These are phyloP conservation scores for Russula compacta DNA, from an alignment of 768 basidiomycete genomes.

Conservation along the genomic window DNA sequence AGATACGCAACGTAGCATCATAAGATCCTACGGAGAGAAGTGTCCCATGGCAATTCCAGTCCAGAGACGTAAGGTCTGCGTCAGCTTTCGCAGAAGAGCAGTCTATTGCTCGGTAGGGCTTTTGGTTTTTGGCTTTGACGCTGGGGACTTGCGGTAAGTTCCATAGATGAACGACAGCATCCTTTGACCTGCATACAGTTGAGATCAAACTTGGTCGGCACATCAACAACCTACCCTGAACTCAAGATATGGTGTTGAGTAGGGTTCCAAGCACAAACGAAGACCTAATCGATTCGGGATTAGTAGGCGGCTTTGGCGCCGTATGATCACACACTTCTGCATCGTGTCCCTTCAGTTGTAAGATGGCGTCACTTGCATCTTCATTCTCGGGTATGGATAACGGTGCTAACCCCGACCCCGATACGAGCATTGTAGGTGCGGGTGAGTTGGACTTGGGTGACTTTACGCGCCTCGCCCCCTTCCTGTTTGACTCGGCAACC, in stretches of 20 bases:
- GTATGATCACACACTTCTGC: slow-evolving; percentile 17
- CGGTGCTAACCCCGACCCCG: background rate
- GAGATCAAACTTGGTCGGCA: background rate
- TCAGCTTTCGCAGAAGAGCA: slow-evolving; percentile 41
- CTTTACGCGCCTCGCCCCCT: slow-evolving; percentile 4
- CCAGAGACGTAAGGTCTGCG: slow-evolving; percentile 62
- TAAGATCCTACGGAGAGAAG: slow-evolving; percentile 73
- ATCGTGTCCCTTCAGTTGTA: slow-evolving; percentile 39
- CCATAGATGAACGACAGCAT: slow-evolving; percentile 70
- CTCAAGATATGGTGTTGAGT: slow-evolving; percentile 48
- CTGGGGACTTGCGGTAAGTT: slow-evolving; percentile 38
- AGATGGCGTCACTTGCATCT: slow-evolving; percentile 6
- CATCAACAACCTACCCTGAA: slow-evolving; percentile 48
- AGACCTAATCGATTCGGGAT: slow-evolving; percentile 42
- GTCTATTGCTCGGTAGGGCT: slow-evolving; percentile 37
- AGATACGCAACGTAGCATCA: slow-evolving; percentile 63
- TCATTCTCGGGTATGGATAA: background rate
- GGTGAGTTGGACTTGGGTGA: slow-evolving; percentile 17
- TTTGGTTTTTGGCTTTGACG: slow-evolving; percentile 19
- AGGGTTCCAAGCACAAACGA: slow-evolving; percentile 76
- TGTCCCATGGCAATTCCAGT: slow-evolving; percentile 69
- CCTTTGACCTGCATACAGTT: slow-evolving; percentile 49
- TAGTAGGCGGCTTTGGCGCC: background rate
- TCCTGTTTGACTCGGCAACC: background rate
- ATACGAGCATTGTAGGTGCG: background rate